Conservation (phyloP, 768 basidiomycete genomes). For the Mycena metata region DNA sequence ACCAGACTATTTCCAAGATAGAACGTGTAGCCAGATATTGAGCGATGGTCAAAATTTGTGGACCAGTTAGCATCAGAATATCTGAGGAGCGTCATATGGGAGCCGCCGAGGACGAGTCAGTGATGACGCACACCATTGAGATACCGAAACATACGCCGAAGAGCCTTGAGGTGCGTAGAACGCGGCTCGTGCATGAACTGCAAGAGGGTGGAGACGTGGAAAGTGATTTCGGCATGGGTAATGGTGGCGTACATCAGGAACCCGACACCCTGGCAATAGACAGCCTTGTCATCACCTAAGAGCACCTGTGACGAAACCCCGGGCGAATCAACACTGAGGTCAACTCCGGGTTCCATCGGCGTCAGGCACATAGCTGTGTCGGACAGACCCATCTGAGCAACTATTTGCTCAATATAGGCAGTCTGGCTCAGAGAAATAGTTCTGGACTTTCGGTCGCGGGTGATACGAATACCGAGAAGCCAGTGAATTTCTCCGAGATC, state of each 20-base stretch:
- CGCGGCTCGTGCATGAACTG: constrained; percentile 34
- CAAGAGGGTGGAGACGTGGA: constrained; percentile 25
- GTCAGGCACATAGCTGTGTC: constrained; percentile 38
- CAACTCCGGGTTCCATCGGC: constrained; percentile 34
- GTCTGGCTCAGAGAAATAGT: constrained; percentile 43
- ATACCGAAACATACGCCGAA: constrained; percentile 29
- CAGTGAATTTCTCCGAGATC: constrained; percentile 45
- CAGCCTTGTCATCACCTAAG: constrained; percentile 2
- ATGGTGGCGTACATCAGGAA: constrained; percentile 32
- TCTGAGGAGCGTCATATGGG: constrained; percentile 2
- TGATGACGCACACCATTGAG: constrained; percentile 4
- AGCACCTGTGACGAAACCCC: constrained; percentile 14
- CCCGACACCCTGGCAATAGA: constrained; percentile 29
- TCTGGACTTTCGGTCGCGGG: constrained; percentile 23
- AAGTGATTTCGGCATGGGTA: constrained; percentile 8
- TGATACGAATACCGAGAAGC: constrained; percentile 45
- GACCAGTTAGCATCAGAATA: constrained; percentile 9
- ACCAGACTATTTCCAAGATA: constrained; percentile 2
- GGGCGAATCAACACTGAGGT: constrained; percentile 17
- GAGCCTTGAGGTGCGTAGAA: constrained; percentile 32
- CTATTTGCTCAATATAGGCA: constrained; percentile 40
- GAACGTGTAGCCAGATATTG: constrained; percentile 2
- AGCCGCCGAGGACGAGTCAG: constrained; percentile 1
- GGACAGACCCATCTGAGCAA: constrained; percentile 36
- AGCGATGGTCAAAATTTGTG: neutral